Base-by-base conservation (phyloP, 108 stramenopile genomes). In the Cyclostephanos tholiformis region DNA sequence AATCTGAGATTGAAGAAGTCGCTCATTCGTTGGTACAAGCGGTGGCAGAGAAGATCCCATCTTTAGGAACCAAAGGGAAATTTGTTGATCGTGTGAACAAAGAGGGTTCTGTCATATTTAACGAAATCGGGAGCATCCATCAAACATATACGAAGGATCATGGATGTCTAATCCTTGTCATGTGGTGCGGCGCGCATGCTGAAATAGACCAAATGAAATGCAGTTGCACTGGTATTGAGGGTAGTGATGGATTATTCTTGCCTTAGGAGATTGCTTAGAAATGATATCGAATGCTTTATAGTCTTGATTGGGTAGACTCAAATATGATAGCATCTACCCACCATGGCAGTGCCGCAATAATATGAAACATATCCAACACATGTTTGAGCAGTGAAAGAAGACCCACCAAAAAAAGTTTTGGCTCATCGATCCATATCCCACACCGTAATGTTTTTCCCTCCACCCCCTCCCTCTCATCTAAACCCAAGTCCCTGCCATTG, bases 51-150 rank as follows among this genome's bases (percentile, higher is more conserved):
- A 65, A 51, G 36, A 43, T 65, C 30, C 23, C 38, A 16, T 59
- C 57, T 10, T 30, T 59, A 26, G 57, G 64, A 51, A 11, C 16
- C 25, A 51, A 4, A 2, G 64, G 64, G 16, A 32, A 51, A 32
- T 65, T 65, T 23, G 41, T 65, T 44, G 50, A 65, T 14, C 64
- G 64, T 25, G 25, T 51, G 26, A 27, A 46, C 26, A 51, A 51
- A 36, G 49, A 49, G 26, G 64, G 64, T 6, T 32, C 1, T 0
- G 36, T 65, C 9, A 29, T 38, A 16, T 49, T 27, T 27, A 65
- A 65, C 41, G 36, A 65, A 51, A 43, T 65, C 5, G 64, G 64
- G 16, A 65, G 64, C 64, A 51, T 65, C 41, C 64, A 65, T 51
- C 64, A 65, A 32, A 27, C 49, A 27, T 65, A 65, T 17, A 65